Percentiles rank a stretch among this genome's conserved stretches.
Evolutionary conservation across 2,329 filamentous ascomycete species (phyloP).

Genomic region (Lachnellula arida): DNA sequence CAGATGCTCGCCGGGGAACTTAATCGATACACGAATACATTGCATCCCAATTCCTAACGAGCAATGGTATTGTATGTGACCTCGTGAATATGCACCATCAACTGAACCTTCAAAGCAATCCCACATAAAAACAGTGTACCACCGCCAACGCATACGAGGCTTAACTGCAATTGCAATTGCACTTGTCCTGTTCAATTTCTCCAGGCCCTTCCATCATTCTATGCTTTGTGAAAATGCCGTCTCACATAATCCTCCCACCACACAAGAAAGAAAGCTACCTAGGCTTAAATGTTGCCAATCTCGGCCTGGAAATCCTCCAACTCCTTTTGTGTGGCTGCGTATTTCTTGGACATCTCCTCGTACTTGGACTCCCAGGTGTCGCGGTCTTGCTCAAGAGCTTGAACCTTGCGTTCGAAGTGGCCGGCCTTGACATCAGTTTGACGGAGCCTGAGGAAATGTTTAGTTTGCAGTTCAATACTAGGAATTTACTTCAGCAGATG

Average conservation of each 20-base stretch:
- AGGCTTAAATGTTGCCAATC: constrained; percentile 79
- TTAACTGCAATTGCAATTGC: constrained; percentile 20
- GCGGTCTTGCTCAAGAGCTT: constrained; percentile 85
- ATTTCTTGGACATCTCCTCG: constrained; percentile 95
- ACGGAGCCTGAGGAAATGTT: constrained; percentile 64
- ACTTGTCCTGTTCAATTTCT: constrained; percentile 6
- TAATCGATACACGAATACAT: neutral
- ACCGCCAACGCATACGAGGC: constrained; percentile 26
- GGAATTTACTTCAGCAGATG: constrained; percentile 1
- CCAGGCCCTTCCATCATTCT: constrained; percentile 10
- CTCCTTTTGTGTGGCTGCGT: constrained; percentile 78
- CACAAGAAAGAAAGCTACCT: constrained; percentile 24
- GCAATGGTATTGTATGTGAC: constrained; percentile 20
- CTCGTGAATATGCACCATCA: constrained; percentile 16
- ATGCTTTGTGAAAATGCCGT: constrained; percentile 12
- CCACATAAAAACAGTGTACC: constrained; percentile 23
- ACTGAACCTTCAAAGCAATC: constrained; percentile 18
- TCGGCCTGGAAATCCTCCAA: constrained; percentile 85
- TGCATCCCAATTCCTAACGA: neutral
- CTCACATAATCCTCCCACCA: constrained; percentile 6
- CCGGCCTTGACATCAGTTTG: constrained; percentile 99
- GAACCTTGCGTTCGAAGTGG: constrained; percentile 98
- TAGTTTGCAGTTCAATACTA: constrained; percentile 13
- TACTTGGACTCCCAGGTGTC: constrained; percentile 97
- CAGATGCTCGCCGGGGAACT: constrained; percentile 30